A percentile compares a stretch with the other conserved stretches of the same genome.
Evolutionary conservation across 768 basidiomycete species (phyloP).

Genomic region (Boletus barrowsii): DNA sequence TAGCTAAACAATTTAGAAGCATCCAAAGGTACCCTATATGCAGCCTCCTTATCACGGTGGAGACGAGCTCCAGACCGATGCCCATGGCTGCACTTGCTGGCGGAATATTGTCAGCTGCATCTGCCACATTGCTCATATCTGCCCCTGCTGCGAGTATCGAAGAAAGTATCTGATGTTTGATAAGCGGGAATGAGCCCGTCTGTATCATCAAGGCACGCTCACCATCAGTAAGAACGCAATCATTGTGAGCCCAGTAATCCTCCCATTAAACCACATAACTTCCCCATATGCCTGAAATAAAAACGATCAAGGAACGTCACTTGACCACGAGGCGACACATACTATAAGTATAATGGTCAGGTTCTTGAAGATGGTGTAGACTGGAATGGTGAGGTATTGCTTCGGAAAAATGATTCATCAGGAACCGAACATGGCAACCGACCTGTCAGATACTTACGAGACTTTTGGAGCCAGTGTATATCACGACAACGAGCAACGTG

Average conservation of each 20-base stretch:
- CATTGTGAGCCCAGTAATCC: constrained; percentile 83
- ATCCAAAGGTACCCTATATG: constrained; percentile 97
- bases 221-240: constrained; percentile 93
- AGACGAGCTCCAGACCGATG: constrained; percentile 36
- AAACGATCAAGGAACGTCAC: background rate
- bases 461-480: constrained; percentile 97
- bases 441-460: constrained; percentile 57
- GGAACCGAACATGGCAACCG: background rate
- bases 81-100: constrained; percentile 27
- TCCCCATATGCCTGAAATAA: constrained; percentile 86
- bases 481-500: constrained; percentile 85
- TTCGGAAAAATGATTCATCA: constrained; percentile 30
- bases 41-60: constrained; percentile 45
- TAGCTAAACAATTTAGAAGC: constrained; percentile 85
- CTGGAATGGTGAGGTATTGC: constrained; percentile 97
- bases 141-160: constrained; percentile 97
- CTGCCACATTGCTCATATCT: constrained; percentile 53
- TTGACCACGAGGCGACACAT: constrained; percentile 26
- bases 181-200: background rate
- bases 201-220: constrained; percentile 12
- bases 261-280: constrained; percentile 93
- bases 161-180: constrained; percentile 67
- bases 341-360: constrained; percentile 98
- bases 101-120: constrained; percentile 28
- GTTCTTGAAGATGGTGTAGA: constrained; percentile 99